These are phyloP conservation scores for Aspergillus carlsbadensis DNA, from an alignment of 495 filamentous ascomycete species.

Conservation along the genomic window DNA sequence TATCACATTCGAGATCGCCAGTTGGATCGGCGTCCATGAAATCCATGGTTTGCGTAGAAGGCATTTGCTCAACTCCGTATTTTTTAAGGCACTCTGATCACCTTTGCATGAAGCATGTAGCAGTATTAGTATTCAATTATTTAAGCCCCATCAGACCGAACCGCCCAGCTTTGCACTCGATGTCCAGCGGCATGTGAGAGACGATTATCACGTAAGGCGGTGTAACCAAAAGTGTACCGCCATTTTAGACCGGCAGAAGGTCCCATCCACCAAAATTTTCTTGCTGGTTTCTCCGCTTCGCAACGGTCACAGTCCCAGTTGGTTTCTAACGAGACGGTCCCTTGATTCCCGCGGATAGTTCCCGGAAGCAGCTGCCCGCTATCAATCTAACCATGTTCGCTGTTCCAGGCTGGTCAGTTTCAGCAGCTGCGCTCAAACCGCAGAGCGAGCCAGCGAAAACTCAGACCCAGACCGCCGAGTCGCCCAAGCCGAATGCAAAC, in stretches of 20 bases:
- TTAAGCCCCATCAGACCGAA: too few relatives aligned
- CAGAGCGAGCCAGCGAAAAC: conserved; percentile 53
- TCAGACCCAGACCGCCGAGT: conserved; percentile 28
- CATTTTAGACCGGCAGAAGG: conserved; percentile 9
- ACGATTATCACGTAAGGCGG: background rate
- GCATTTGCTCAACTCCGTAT: too few relatives aligned
- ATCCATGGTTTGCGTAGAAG: too few relatives aligned
- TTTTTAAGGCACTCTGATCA: too few relatives aligned
- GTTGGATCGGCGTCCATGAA: background rate
- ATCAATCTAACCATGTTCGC: conserved; percentile 71
- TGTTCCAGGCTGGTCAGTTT: conserved; percentile 85
- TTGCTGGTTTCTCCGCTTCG: background rate
- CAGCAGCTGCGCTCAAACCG: conserved; percentile 64
- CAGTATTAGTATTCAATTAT: too few relatives aligned
- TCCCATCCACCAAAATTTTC: conserved; percentile 16
- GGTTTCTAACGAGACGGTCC: background rate
- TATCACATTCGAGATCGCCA: background rate
- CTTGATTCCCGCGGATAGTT: background rate
- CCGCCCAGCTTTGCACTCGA: too few relatives aligned
- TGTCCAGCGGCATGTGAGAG: too few relatives aligned
- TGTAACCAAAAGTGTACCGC: background rate
- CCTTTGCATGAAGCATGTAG: too few relatives aligned
- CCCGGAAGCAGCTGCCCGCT: background rate
- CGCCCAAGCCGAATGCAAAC: conserved; percentile 24
- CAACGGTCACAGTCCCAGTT: background rate